Evolutionary conservation across 495 filamentous ascomycete species (phyloP).

Genomic region (Aspergillus panamensis): DNA sequence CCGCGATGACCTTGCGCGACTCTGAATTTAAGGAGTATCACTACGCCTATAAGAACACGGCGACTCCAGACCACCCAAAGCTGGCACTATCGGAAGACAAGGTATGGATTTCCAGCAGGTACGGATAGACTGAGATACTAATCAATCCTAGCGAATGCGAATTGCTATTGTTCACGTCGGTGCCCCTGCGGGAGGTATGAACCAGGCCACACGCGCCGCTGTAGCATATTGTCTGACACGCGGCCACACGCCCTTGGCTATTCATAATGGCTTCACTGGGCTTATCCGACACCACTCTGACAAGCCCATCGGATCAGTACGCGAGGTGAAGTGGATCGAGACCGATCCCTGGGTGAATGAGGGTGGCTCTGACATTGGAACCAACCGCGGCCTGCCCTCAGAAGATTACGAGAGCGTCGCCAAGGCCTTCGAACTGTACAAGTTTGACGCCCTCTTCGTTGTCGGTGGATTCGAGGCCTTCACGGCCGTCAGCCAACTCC

Average conservation of each 20-base stretch:
- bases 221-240: slow-evolving; percentile 95
- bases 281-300: slow-evolving; percentile 88
- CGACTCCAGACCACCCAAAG: slow-evolving; percentile 61
- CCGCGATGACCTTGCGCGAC: slow-evolving; percentile 82
- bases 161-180: slow-evolving; percentile 97
- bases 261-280: slow-evolving; percentile 97
- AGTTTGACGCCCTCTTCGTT: slow-evolving; percentile 87
- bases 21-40: slow-evolving; percentile 94
- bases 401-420: slow-evolving; percentile 83
- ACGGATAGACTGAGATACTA: slow-evolving; percentile 1
- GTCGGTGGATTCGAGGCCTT: slow-evolving; percentile 98
- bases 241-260: slow-evolving; percentile 84
- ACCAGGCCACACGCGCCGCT: slow-evolving; percentile 89
- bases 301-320: slow-evolving; percentile 74
- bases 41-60: slow-evolving; percentile 83
- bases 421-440: slow-evolving; percentile 76
- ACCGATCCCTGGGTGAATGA: slow-evolving; percentile 93
- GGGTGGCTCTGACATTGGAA: slow-evolving; percentile 96
- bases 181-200: slow-evolving; percentile 98
- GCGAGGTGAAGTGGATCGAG: slow-evolving; percentile 85
- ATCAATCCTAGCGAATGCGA: slow-evolving; percentile 66
- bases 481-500: slow-evolving; percentile 82
- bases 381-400: slow-evolving; percentile 85
- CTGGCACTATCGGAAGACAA: slow-evolving; percentile 66
- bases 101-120: slow-evolving; percentile 41